Conservation (phyloP, 1,284 basidiomycete species). For the Sanghuangporus baumii region DNA sequence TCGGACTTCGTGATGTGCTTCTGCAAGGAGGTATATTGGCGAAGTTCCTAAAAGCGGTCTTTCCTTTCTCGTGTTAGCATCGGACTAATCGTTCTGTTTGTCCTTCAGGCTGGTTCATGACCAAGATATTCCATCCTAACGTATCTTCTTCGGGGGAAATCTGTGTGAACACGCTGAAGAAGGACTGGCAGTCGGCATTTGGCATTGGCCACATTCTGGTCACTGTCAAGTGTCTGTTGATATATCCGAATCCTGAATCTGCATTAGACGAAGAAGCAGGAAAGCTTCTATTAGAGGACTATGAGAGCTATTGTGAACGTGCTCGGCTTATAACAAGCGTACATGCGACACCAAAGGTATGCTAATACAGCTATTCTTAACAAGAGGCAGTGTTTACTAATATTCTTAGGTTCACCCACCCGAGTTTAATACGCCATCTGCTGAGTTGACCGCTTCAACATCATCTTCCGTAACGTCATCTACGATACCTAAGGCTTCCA, state of each 20-base stretch:
- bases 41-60: background rate
- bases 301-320: constrained; percentile 77
- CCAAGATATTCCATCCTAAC: constrained; percentile 97
- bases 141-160: constrained; percentile 89
- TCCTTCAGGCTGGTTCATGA: constrained; percentile 73
- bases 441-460: constrained; percentile 22
- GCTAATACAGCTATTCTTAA: constrained; percentile 6
- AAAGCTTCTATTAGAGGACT: constrained; percentile 85
- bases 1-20: background rate
- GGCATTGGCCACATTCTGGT: constrained; percentile 88
- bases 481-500: constrained; percentile 23
- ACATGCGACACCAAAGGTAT: constrained; percentile 65
- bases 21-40: background rate
- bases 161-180: constrained; percentile 96
- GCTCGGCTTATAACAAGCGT: constrained; percentile 82
- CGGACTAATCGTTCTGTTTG: constrained; percentile 12
- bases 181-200: constrained; percentile 92
- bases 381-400: background rate
- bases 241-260: constrained; percentile 94
- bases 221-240: constrained; percentile 90
- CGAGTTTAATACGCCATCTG: constrained; percentile 57
- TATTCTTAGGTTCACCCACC: constrained; percentile 45
- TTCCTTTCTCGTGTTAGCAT: background rate
- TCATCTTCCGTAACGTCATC: constrained; percentile 19
- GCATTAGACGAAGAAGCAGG: constrained; percentile 94